Evolutionary conservation across 2,329 filamentous ascomycete species (phyloP), one percentile per base, ranked within the genome.

Genomic region (Microascus cirrosus): DNA sequence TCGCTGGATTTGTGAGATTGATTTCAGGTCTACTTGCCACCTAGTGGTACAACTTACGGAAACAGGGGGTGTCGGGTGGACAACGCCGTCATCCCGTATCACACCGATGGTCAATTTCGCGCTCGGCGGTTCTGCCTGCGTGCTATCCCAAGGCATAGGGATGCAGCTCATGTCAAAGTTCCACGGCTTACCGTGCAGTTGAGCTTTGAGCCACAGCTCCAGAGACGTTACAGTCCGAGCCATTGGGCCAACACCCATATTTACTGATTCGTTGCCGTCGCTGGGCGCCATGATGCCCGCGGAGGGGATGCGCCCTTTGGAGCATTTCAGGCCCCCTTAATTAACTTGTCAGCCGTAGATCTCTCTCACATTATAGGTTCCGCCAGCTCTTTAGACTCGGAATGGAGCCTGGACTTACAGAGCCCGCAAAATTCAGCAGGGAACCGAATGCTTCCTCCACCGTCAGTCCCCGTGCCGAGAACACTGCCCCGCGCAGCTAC

Each of bases 401-500:
- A 39, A 39, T 39, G 36, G 36, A 13, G 62, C 2, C 62, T 62
- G 25, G 64, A 55, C 0, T 35, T 61, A 28, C 62, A 64, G 0
- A 65, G 35, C 0, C 64, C 64, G 78, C 68, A 69, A 53, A 71
- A 70, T 0, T 68, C 67, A 1, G 70, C 64, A 1, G 73, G 73
- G 1, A 68, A 69, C 1, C 71, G 68, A 22, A 74, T 67, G 48
- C 71, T 73, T 10, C 73, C 73, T 1, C 69, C 73, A 25, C 76
- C 72, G 48, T 76, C 74, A 36, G 71, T 69, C 2, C 74, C 74
- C 39, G 76, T 62, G 0, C 73, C 72, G 4, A 77, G 42, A 2
- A 73, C 61, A n/a, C 71, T 73, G 20, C 74, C 74, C 3, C 72
- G 65, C 34, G 74, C 66, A 1, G 70, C 73, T 1, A 76, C 53